Conservation (phyloP, 2,329 filamentous ascomycete species). For the Apiospora malaysiana region DNA sequence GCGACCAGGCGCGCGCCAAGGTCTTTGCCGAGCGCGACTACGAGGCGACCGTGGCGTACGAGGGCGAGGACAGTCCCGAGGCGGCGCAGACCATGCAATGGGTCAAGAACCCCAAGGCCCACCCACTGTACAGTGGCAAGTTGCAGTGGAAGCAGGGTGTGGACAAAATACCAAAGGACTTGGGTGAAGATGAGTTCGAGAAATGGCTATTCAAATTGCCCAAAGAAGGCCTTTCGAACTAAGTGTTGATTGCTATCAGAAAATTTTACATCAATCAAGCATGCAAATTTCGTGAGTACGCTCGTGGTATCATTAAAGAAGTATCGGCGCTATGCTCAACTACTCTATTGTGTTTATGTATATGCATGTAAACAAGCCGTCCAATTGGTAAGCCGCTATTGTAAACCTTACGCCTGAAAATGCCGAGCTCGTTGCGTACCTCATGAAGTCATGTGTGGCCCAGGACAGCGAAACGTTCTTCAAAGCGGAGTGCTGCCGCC, state of each 20-base stretch:
- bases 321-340: not conserved
- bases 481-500: conserved; percentile 3
- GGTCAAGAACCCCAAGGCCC: conserved; percentile 20
- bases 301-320: not conserved
- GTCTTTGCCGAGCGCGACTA: conserved; percentile 43
- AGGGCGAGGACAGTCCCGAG: conserved; percentile 40
- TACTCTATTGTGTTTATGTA: not conserved
- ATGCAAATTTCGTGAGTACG: not conserved
- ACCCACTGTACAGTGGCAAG: conserved; percentile 17
- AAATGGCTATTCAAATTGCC: conserved; percentile 20
- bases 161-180: conserved; percentile 21
- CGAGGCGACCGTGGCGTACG: conserved; percentile 35
- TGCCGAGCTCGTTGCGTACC: not conserved
- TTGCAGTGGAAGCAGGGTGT: conserved; percentile 21
- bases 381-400: not conserved
- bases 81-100: not conserved
- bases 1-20: conserved; percentile 44
- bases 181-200: conserved; percentile 15
- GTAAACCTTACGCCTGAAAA: conserved; percentile 12
- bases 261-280: not conserved
- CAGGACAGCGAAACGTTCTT: not conserved
- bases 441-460: not conserved
- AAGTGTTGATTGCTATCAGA: not conserved
- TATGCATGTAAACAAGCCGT: not conserved
- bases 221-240: conserved; percentile 1